Evolutionary conservation across 257 asterid genomes (phyloP).

Genomic region (Echium plantagineum): DNA sequence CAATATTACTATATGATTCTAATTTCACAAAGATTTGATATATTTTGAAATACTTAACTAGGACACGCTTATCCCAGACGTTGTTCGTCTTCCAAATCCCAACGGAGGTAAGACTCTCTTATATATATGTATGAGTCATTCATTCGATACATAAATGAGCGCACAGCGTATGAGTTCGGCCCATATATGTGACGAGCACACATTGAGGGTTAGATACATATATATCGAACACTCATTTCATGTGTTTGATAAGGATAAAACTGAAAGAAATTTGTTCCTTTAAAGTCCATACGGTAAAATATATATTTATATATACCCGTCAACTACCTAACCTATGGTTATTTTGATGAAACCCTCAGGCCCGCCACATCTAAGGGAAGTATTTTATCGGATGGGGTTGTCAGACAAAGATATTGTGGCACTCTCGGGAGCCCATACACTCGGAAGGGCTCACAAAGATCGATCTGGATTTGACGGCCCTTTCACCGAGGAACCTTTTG

Average conservation of each 20-base stretch:
- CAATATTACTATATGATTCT: too few relatives aligned
- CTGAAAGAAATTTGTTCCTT: too few relatives aligned
- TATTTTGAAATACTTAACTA: constrained; percentile 10
- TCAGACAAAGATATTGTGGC: constrained; percentile 66
- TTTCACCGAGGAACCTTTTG: constrained; percentile 71
- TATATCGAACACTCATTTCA: too few relatives aligned
- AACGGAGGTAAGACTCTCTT: constrained; percentile 43
- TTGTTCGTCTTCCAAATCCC: constrained; percentile 84
- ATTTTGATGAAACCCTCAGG: constrained; percentile 16
- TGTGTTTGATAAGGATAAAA: too few relatives aligned
- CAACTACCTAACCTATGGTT: too few relatives aligned
- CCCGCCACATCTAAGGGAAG: constrained; percentile 52
- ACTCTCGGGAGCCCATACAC: constrained; percentile 78
- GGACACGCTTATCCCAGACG: constrained; percentile 63
- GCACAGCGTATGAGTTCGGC: too few relatives aligned
- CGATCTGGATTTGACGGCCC: constrained; percentile 90
- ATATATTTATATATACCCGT: too few relatives aligned
- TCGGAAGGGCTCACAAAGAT: constrained; percentile 79
- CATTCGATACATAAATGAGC: neutral
- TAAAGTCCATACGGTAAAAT: too few relatives aligned
- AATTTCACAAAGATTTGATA: too few relatives aligned
- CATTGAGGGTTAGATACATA: too few relatives aligned
- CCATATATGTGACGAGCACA: too few relatives aligned
- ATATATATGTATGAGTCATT: neutral
- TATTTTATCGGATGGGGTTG: constrained; percentile 74